Conservation (phyloP, 1,284 basidiomycete genomes). For the Boletus sp. region DNA sequence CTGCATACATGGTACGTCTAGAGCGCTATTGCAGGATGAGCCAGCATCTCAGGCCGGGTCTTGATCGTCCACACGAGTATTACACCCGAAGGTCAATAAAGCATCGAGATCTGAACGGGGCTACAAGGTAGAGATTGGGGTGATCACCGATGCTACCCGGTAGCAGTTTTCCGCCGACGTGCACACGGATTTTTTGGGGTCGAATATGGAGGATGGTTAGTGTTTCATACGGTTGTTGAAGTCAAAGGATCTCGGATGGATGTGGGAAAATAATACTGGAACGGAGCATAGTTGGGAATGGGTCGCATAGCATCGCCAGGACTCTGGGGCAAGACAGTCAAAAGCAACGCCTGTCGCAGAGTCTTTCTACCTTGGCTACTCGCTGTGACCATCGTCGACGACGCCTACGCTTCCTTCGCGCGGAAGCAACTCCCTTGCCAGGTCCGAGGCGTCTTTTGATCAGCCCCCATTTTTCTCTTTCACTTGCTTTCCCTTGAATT, state of each 20-base stretch:
- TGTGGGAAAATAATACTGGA: constrained; percentile 22
- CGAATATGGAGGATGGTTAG: too few species aligned
- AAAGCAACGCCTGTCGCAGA: constrained; percentile 1
- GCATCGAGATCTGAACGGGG: neutral
- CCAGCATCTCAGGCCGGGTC: neutral
- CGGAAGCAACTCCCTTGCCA: neutral
- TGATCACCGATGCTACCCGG: neutral
- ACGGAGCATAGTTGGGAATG: constrained; percentile 18
- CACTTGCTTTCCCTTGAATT: constrained; percentile 14
- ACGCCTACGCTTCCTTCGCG: neutral
- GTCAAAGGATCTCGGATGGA: too few species aligned
- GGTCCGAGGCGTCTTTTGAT: constrained; percentile 1
- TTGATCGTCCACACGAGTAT: constrained; percentile 1
- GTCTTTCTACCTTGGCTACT: neutral
- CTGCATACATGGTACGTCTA: too few species aligned
- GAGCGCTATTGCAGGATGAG: constrained; percentile 2
- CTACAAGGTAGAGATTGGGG: neutral
- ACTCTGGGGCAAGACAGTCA: constrained; percentile 3
- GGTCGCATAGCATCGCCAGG: constrained; percentile 20
- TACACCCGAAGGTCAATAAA: neutral
- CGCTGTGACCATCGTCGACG: neutral
- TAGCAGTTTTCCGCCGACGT: too few species aligned
- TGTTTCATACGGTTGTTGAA: too few species aligned
- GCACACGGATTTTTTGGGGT: too few species aligned
- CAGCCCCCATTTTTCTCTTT: constrained; percentile 7